A percentile compares a stretch with the other conserved stretches of the same genome.
phyloP scores from a whole-genome alignment of 1,139 yeast genomes.

The Zygosaccharomyces sapae region DNA sequence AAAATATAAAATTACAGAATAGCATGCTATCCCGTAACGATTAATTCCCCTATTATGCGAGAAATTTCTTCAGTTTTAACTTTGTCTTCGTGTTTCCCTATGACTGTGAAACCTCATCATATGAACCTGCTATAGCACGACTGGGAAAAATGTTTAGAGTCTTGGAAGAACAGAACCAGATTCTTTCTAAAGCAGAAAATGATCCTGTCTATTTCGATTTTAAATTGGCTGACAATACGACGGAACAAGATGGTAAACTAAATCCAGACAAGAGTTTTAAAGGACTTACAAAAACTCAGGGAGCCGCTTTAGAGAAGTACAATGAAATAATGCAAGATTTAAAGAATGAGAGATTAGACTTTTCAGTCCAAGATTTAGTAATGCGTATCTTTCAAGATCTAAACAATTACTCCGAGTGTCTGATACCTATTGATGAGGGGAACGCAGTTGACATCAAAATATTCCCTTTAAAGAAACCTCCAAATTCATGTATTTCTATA shows the following conservation, averaged over 20 bases:
- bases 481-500: conserved; percentile 57
- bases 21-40: conserved; percentile 87
- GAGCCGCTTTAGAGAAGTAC: conserved; percentile 21
- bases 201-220: conserved; percentile 36
- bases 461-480: conserved; percentile 82
- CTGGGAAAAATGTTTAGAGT: conserved; percentile 88
- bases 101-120: conserved; percentile 76
- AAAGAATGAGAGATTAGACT: conserved; percentile 37
- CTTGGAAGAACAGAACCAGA: conserved; percentile 80
- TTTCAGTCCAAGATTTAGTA: conserved; percentile 72
- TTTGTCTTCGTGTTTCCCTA: conserved; percentile 88
- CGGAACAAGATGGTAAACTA: conserved; percentile 12
- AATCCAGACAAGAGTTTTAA: conserved; percentile 10
- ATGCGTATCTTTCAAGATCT: conserved; percentile 90
- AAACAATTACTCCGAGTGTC: conserved; percentile 91
- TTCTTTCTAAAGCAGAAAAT: conserved; percentile 53
- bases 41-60: conserved; percentile 71
- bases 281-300: conserved; percentile 10
- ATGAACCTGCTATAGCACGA: conserved; percentile 78
- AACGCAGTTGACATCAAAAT: conserved; percentile 89
- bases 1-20: conserved; percentile 68
- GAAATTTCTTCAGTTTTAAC: conserved; percentile 90
- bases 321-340: conserved; percentile 31
- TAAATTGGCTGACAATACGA: conserved; percentile 9
- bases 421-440: conserved; percentile 86